These are phyloP conservation scores for Chaetomium strumarium DNA, from an alignment of 2,329 filamentous ascomycete species.

Conservation along the genomic window DNA sequence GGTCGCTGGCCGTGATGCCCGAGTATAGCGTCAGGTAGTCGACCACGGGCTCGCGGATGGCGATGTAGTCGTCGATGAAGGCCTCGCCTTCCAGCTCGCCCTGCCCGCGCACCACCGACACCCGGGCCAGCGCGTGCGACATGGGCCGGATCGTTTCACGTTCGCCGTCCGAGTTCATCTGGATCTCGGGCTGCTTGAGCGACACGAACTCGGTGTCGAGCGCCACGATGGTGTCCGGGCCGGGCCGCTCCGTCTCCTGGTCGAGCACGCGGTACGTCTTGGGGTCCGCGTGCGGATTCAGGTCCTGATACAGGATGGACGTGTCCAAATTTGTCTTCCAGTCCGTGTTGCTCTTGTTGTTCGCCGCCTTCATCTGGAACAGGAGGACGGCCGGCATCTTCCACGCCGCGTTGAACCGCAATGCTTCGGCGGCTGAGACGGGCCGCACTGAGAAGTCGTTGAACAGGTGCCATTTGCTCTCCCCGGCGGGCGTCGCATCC, in stretches of 20 bases:
- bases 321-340: slow-evolving; percentile 87
- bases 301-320: slow-evolving; percentile 72
- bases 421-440: slow-evolving; percentile 72
- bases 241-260: slow-evolving; percentile 56
- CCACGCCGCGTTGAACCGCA: slow-evolving; percentile 86
- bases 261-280: slow-evolving; percentile 58
- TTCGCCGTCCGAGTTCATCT: slow-evolving; percentile 90
- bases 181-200: slow-evolving; percentile 86
- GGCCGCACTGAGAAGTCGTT: slow-evolving; percentile 92
- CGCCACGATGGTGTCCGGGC: slow-evolving; percentile 69
- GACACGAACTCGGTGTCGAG: slow-evolving; percentile 96
- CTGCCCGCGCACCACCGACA: slow-evolving; percentile 78
- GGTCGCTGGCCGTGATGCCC: slow-evolving; percentile 78
- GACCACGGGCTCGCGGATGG: slow-evolving; percentile 82
- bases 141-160: slow-evolving; percentile 87
- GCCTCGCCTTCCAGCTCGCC: slow-evolving; percentile 74
- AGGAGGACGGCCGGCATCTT: slow-evolving; percentile 84
- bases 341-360: slow-evolving; percentile 74
- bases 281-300: slow-evolving; percentile 36
- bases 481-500: slow-evolving; percentile 49
- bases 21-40: slow-evolving; percentile 95
- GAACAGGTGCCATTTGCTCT: slow-evolving; percentile 87
- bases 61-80: slow-evolving; percentile 97
- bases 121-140: slow-evolving; percentile 84
- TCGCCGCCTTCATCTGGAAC: slow-evolving; percentile 75